Evolutionary conservation across 2,329 filamentous ascomycete species (phyloP), one percentile per base, ranked within the genome.

Genomic region (Didymella arachidicola): DNA sequence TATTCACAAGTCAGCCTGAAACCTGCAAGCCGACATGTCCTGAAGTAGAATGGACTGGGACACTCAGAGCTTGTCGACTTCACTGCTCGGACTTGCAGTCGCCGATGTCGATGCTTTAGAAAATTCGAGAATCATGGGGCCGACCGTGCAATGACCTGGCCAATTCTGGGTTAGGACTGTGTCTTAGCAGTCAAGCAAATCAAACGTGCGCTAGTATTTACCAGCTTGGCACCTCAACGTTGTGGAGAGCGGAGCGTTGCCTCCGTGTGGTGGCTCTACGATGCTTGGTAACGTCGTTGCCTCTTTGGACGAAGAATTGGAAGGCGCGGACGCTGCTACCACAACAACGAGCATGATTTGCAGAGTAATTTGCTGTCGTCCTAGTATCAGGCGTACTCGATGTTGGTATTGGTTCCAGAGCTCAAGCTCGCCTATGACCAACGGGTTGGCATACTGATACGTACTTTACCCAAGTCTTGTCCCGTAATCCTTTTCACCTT

Each of bases 381-480:
- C 36, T 14, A 26, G 16, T 16, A 26, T 7, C 36, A 29, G 52
- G 16, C n/a, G 26, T 18, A 18, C n/a, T 10, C 36, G 19, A 7
- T 25, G 10, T 50, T 34, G 39, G 38, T 43, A 12, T 25, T 8
- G 41, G n/a, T 22, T 25, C 38, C 19, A 51, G 22, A 29, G 7
- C 26, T 34, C n/a, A 39, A 29, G 27, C 32, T 50, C 26, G 38
- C 36, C 18, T 41, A 6, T 10, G 26, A 43, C 7, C 11, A 34
- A 43, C 29, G 19, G 7, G 14, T 16, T 41, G 25, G 39, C 39
- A 44, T 22, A 48, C 19, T 34, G 14, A 8, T 27, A 27, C 41
- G 25, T 26, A 30, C n/a, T 45, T 45, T 48, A 32, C 46, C 41
- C 45, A 50, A 10, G 38, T 38, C 45, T 38, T 14, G 19, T 44